A percentile compares a stretch with the other conserved stretches of the same genome.
phyloP scores from a whole-genome alignment of 1,284 basidiomycete species.

The Apiotrichum gamsii region DNA sequence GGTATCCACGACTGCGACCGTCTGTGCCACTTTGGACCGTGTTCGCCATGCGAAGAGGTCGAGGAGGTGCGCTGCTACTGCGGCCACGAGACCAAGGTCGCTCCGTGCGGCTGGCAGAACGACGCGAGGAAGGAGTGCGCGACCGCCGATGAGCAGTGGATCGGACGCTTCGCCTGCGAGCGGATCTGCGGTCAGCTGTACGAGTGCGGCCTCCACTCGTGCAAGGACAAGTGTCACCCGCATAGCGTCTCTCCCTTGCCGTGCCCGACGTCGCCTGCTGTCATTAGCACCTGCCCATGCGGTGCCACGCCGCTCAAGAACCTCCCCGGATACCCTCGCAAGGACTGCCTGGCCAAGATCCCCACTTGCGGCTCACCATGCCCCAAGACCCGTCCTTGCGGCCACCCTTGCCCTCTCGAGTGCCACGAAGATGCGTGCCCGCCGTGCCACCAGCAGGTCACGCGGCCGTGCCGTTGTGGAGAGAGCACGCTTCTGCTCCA shows the following conservation, averaged over 20 bases:
- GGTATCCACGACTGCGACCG: slow-evolving; percentile 56
- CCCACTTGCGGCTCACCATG: slow-evolving; percentile 70
- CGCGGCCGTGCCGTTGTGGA: slow-evolving; percentile 74
- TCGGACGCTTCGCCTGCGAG: slow-evolving; percentile 64
- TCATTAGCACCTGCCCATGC: slow-evolving; percentile 71
- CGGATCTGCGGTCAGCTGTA: slow-evolving; percentile 61
- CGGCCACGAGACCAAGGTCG: slow-evolving; percentile 58
- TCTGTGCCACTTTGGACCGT: slow-evolving; percentile 67
- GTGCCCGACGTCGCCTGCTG: slow-evolving; percentile 67
- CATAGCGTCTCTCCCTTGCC: slow-evolving; percentile 56
- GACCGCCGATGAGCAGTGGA: slow-evolving; percentile 52
- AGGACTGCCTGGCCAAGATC: slow-evolving; percentile 63
- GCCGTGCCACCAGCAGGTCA: slow-evolving; percentile 62
- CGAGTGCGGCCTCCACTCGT: slow-evolving; percentile 68
- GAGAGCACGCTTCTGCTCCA: slow-evolving; percentile 55
- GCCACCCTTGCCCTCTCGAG: slow-evolving; percentile 61
- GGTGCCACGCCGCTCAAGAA: slow-evolving; percentile 57
- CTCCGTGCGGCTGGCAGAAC: slow-evolving; percentile 61
- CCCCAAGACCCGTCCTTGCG: slow-evolving; percentile 60
- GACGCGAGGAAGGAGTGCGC: slow-evolving; percentile 35
- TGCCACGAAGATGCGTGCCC: slow-evolving; percentile 57
- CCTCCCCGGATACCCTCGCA: slow-evolving; percentile 50
- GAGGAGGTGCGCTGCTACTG: slow-evolving; percentile 67
- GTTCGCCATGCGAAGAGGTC: slow-evolving; percentile 56
- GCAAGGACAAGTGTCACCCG: slow-evolving; percentile 62